Percentiles rank a stretch among this genome's conserved stretches.
These are phyloP conservation scores for Spinacia oleracea DNA, from an alignment of 179 eudicot genomes.

Conservation along the genomic window DNA sequence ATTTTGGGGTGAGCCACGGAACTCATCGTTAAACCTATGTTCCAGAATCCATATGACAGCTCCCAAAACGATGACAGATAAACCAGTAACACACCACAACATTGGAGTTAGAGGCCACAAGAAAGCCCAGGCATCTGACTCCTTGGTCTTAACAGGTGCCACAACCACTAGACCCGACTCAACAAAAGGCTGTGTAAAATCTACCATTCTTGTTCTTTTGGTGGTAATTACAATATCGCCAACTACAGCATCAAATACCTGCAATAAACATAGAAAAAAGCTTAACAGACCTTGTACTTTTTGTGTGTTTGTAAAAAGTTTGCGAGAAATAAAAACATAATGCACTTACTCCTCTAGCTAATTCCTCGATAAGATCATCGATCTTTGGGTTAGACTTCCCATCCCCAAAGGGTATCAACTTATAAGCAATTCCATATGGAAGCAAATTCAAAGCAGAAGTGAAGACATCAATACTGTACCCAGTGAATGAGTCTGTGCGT, in stretches of 20 bases:
- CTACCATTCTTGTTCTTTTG: slow-evolving; percentile 55
- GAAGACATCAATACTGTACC: slow-evolving; percentile 79
- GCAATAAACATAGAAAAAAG: not conserved
- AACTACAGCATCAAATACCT: slow-evolving; percentile 74
- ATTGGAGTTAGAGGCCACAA: slow-evolving; percentile 54
- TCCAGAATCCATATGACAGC: slow-evolving; percentile 73
- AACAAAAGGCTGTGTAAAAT: slow-evolving; percentile 76
- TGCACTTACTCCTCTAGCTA: slow-evolving; percentile 61
- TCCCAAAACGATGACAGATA: slow-evolving; percentile 57
- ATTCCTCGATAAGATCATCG: slow-evolving; percentile 53
- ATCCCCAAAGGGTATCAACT: slow-evolving; percentile 59
- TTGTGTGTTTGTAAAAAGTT: not conserved
- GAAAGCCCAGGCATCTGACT: slow-evolving; percentile 64
- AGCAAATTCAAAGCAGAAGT: slow-evolving; percentile 59
- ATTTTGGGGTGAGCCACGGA: slow-evolving; percentile 72
- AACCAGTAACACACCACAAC: slow-evolving; percentile 66
- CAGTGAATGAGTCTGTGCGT: slow-evolving; percentile 47
- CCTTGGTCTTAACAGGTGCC: slow-evolving; percentile 48
- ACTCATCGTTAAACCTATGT: slow-evolving; percentile 72
- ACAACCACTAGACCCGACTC: slow-evolving; percentile 86
- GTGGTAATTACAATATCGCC: slow-evolving; percentile 81
- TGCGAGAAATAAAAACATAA: not conserved
- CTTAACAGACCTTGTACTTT: not conserved
- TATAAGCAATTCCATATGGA: slow-evolving; percentile 70
- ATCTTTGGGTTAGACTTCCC: slow-evolving; percentile 57